Evolutionary conservation across 2,329 filamentous ascomycete species (phyloP).

Genomic region (Coniosporium tulheliwenetii): DNA sequence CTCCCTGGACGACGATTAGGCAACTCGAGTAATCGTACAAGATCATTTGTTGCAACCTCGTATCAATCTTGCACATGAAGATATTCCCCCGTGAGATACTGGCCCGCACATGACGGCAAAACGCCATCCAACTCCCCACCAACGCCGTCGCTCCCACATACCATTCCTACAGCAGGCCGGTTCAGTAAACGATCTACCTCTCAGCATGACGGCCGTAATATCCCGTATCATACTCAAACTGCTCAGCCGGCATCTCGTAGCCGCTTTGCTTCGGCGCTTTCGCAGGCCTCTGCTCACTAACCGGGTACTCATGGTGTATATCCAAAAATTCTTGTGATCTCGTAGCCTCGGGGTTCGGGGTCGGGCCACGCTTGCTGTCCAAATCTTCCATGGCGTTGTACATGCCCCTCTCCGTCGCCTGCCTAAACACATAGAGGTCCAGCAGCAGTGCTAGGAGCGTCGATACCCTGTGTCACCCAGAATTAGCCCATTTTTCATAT

Average conservation of each 20-base stretch:
- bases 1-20: too few relatives aligned
- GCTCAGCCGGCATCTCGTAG: slow-evolving; percentile 24
- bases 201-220: slow-evolving; percentile 18
- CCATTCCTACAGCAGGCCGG: too few relatives aligned
- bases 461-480: slow-evolving; percentile 16
- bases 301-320: slow-evolving; percentile 4
- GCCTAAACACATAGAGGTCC: slow-evolving; percentile 32
- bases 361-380: slow-evolving; percentile 13
- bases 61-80: too few relatives aligned
- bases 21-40: too few relatives aligned
- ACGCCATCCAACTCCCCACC: too few relatives aligned
- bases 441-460: slow-evolving; percentile 32
- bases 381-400: slow-evolving; percentile 32
- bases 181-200: background rate
- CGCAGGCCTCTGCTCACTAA: slow-evolving; percentile 12
- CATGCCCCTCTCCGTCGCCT: slow-evolving; percentile 27
- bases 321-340: slow-evolving; percentile 1
- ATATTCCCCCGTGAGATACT: too few relatives aligned
- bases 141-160: too few relatives aligned
- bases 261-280: slow-evolving; percentile 14
- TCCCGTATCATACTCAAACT: slow-evolving; percentile 26
- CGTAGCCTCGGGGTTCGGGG: slow-evolving; percentile 11
- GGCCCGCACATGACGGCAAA: too few relatives aligned
- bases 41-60: too few relatives aligned
- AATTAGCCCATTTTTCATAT: too few relatives aligned